phyloP scores from a whole-genome alignment of 345 rosid species.

The Limnanthes douglasii region DNA sequence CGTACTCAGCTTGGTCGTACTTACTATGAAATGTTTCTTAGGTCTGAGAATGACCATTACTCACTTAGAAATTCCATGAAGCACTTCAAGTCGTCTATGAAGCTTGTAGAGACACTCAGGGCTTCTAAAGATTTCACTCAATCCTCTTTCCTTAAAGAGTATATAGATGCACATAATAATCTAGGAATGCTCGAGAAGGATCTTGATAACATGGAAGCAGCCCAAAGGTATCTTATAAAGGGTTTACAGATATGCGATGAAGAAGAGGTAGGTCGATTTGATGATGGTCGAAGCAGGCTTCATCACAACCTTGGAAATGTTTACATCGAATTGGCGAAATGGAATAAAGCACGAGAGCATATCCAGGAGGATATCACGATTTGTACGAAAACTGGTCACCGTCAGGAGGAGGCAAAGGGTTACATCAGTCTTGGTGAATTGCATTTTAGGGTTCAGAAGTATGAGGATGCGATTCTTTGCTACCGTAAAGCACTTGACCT shows the following conservation, averaged over 20 bases:
- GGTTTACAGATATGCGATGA: conserved; percentile 80
- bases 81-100: conserved; percentile 73
- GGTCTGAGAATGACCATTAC: conserved; percentile 46
- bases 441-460: conserved; percentile 59
- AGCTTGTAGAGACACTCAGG: conserved; percentile 48
- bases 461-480: conserved; percentile 59
- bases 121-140: conserved; percentile 39
- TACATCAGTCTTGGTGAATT: conserved; percentile 87
- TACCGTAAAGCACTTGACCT: conserved; percentile 61
- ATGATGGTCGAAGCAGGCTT: conserved; percentile 77
- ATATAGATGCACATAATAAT: conserved; percentile 82
- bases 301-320: conserved; percentile 87
- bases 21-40: conserved; percentile 52
- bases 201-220: conserved; percentile 72
- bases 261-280: conserved; percentile 61
- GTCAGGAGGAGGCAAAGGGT: conserved; percentile 93
- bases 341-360: conserved; percentile 63
- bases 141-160: conserved; percentile 66
- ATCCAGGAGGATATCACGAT: conserved; percentile 69
- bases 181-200: conserved; percentile 85
- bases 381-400: conserved; percentile 55
- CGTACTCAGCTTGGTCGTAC: conserved; percentile 92
- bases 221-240: conserved; percentile 30
- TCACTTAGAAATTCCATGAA: conserved; percentile 66
- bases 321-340: conserved; percentile 48